Conservation (phyloP, 202 grass and related monocot genomes). For the Zizania palustris region DNA sequence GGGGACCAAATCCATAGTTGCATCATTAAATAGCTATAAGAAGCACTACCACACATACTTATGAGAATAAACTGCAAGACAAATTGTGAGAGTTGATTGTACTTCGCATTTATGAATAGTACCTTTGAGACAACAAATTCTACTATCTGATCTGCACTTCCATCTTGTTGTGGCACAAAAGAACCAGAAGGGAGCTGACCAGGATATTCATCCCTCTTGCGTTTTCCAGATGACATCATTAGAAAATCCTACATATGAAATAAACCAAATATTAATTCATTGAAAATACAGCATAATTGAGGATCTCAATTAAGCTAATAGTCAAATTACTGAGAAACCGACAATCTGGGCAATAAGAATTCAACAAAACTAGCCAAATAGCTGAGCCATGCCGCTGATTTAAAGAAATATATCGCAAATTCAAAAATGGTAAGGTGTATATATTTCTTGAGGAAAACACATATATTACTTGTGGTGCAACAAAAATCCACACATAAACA, state of each 20-base stretch:
- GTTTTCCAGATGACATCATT: slow-evolving; percentile 81
- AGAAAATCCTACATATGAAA: slow-evolving; percentile 80
- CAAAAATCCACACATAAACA: too few species aligned
- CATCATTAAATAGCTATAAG: slow-evolving; percentile 3
- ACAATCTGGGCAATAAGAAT: not conserved
- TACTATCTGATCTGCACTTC: slow-evolving; percentile 65
- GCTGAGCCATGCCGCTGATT: not conserved
- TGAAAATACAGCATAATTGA: slow-evolving; percentile 13
- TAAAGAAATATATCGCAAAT: not conserved
- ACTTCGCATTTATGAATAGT: slow-evolving; percentile 31
- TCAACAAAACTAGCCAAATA: not conserved
- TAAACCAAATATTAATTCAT: slow-evolving; percentile 18
- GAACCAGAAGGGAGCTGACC: slow-evolving; percentile 70
- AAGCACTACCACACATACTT: not conserved
- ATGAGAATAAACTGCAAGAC: slow-evolving; percentile 17
- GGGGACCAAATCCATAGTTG: not conserved
- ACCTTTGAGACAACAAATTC: slow-evolving; percentile 66
- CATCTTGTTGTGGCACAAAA: slow-evolving; percentile 97
- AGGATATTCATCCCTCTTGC: slow-evolving; percentile 93
- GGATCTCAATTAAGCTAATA: slow-evolving; percentile 1
- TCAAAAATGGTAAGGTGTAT: not conserved
- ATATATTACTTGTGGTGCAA: too few species aligned
- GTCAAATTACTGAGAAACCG: not conserved
- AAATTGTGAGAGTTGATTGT: slow-evolving; percentile 14
- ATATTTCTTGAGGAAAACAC: not conserved